Percentiles rank a stretch among this genome's conserved stretches.
Evolutionary conservation across 2,329 filamentous ascomycete genomes (phyloP).

Genomic region (Coleophoma cylindrospora): DNA sequence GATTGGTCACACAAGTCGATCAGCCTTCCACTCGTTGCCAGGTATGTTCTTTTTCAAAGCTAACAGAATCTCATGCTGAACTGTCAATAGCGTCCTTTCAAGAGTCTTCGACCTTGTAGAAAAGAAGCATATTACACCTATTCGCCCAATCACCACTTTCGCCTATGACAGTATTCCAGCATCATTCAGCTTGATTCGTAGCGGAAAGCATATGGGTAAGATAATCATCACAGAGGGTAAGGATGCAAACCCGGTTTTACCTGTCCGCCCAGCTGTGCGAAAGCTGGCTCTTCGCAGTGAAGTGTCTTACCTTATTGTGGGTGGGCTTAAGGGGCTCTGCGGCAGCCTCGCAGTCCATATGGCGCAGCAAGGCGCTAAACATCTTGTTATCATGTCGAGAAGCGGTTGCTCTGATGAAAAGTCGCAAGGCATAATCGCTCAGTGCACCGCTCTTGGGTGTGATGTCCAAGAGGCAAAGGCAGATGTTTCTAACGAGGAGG

Average conservation of each 20-base stretch:
- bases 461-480: constrained; percentile 4
- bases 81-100: constrained; percentile 1
- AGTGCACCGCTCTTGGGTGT: constrained; percentile 5
- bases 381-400: constrained; percentile 8
- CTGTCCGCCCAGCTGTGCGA: constrained; percentile 1
- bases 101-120: constrained; percentile 5
- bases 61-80: not conserved
- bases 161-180: constrained; percentile 20
- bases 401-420: constrained; percentile 8
- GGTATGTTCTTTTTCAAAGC: not conserved
- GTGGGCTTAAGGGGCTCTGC: constrained; percentile 15
- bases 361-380: constrained; percentile 8
- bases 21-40: not conserved
- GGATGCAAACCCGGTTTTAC: not conserved
- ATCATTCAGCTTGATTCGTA: constrained; percentile 27
- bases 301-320: constrained; percentile 15
- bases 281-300: constrained; percentile 3
- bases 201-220: constrained; percentile 37
- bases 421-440: constrained; percentile 1
- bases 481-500: constrained; percentile 6
- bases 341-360: constrained; percentile 6
- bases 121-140: constrained; percentile 9
- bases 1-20: constrained; percentile 1
- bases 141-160: constrained; percentile 8
- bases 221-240: constrained; percentile 23